phyloP scores from a whole-genome alignment of 1,139 yeast species.

The Blastobotrys capitulatus region DNA sequence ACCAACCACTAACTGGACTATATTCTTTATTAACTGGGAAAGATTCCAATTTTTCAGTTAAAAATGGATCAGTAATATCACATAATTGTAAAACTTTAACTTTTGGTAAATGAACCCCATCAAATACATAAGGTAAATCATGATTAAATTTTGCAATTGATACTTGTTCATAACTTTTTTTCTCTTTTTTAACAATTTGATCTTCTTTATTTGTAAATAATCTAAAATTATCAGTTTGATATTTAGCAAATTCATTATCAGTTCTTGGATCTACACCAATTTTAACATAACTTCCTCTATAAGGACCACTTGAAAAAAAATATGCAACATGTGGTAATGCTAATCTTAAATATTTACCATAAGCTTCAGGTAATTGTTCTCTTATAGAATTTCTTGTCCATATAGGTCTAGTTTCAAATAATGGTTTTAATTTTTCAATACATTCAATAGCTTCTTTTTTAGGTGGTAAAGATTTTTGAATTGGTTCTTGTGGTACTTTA shows the following conservation, averaged over 20 bases:
- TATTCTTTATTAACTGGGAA: constrained; percentile 31
- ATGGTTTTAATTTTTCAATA: constrained; percentile 44
- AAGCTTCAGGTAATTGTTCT: constrained; percentile 44
- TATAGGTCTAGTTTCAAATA: constrained; percentile 70
- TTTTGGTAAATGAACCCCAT: constrained; percentile 64
- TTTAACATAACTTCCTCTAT: constrained; percentile 83
- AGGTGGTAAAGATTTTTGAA: background rate
- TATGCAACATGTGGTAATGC: constrained; percentile 83
- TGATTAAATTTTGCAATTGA: background rate
- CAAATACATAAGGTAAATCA: constrained; percentile 51
- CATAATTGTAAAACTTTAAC: constrained; percentile 77
- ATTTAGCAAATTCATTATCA: constrained; percentile 50
- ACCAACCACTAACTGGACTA: constrained; percentile 66
- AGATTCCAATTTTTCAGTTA: constrained; percentile 40
- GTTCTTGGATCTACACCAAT: constrained; percentile 74
- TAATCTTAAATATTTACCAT: constrained; percentile 49
- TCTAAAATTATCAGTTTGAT: constrained; percentile 84
- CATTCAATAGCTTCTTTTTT: constrained; percentile 34
- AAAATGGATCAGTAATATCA: constrained; percentile 64
- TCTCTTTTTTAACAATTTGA: constrained; percentile 26
- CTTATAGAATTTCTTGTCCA: constrained; percentile 80
- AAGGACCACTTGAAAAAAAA: constrained; percentile 83
- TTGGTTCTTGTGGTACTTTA: constrained; percentile 35
- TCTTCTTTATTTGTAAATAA: constrained; percentile 37
- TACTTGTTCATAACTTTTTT: background rate